Conservation (phyloP, 164 flowering plant species). For the Euptelea pleiosperma region DNA sequence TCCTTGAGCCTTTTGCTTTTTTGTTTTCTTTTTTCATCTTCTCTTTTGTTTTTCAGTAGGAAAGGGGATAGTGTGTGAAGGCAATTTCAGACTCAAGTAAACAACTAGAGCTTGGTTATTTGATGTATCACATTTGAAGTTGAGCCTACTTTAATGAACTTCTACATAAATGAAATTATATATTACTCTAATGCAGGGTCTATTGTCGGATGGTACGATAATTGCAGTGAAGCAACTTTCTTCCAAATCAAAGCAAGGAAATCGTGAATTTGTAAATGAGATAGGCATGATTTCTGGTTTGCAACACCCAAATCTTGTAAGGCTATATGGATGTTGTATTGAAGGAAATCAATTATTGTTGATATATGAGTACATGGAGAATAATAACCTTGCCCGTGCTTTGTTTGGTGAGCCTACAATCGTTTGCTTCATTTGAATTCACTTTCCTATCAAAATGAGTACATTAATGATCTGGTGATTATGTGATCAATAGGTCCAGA, state of each 20-base stretch:
- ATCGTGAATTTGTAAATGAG: slow-evolving; percentile 20
- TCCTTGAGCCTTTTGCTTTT: not conserved
- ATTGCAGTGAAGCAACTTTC: slow-evolving; percentile 6
- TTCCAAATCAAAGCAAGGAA: too few relatives aligned
- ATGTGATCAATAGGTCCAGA: not conserved
- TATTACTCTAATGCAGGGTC: slow-evolving; percentile 1
- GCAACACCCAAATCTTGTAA: slow-evolving; percentile 12
- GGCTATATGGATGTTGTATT: slow-evolving; percentile 15
- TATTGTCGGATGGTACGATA: not conserved
- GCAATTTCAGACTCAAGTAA: not conserved
- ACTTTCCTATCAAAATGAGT: not conserved
- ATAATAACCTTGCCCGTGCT: slow-evolving; percentile 16
- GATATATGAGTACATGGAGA: slow-evolving; percentile 4
- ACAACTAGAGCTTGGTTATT: too few relatives aligned
- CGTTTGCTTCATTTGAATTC: not conserved
- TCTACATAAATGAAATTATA: too few relatives aligned
- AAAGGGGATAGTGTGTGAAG: not conserved
- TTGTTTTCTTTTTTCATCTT: not conserved
- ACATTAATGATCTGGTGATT: slow-evolving; percentile 13
- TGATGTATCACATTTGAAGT: too few relatives aligned
- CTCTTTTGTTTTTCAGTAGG: slow-evolving; percentile 3
- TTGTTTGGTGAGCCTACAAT: slow-evolving; percentile 12
- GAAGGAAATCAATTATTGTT: slow-evolving; percentile 14
- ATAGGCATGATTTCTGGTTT: slow-evolving; percentile 6
- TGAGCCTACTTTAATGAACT: too few relatives aligned